phyloP scores from a whole-genome alignment of 805 yeast species.

The Middelhovenomyces tepae region DNA sequence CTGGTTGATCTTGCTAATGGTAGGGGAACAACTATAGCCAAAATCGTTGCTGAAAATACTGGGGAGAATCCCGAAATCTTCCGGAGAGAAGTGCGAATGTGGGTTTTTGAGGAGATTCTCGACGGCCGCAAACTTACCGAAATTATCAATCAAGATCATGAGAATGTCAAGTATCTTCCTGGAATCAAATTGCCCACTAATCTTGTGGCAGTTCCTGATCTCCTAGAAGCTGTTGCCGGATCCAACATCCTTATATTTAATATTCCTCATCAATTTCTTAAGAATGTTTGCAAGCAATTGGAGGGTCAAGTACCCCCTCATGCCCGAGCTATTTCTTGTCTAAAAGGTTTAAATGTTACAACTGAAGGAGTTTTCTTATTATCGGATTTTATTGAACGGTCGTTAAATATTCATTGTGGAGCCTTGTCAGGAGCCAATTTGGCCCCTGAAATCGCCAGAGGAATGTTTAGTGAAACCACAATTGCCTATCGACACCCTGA shows the following conservation, averaged over 20 bases:
- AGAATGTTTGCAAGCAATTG: constrained; percentile 64
- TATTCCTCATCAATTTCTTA: constrained; percentile 94
- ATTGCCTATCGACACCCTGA: constrained; percentile 77
- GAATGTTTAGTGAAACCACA: constrained; percentile 96
- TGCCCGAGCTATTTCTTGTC: constrained; percentile 86
- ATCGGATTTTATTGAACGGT: constrained; percentile 68
- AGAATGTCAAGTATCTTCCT: constrained; percentile 89
- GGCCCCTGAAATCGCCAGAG: constrained; percentile 93
- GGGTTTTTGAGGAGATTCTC: constrained; percentile 84
- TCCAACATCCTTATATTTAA: constrained; percentile 88
- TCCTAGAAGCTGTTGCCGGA: constrained; percentile 63
- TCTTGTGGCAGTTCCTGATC: constrained; percentile 78
- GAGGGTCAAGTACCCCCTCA: constrained; percentile 62
- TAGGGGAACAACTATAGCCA: constrained; percentile 91
- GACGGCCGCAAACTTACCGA: constrained; percentile 78
- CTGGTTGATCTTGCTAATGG: not conserved
- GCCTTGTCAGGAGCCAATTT: constrained; percentile 95
- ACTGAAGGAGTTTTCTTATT: constrained; percentile 78
- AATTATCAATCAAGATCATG: constrained; percentile 82
- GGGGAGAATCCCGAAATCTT: constrained; percentile 64
- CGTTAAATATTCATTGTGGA: constrained; percentile 85
- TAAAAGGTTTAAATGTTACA: constrained; percentile 89
- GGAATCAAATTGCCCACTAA: constrained; percentile 78
- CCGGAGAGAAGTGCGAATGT: constrained; percentile 73
- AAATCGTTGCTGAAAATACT: constrained; percentile 85